Base-by-base conservation (phyloP, 2,329 filamentous ascomycete species). In the Stromatinia cepivora region DNA sequence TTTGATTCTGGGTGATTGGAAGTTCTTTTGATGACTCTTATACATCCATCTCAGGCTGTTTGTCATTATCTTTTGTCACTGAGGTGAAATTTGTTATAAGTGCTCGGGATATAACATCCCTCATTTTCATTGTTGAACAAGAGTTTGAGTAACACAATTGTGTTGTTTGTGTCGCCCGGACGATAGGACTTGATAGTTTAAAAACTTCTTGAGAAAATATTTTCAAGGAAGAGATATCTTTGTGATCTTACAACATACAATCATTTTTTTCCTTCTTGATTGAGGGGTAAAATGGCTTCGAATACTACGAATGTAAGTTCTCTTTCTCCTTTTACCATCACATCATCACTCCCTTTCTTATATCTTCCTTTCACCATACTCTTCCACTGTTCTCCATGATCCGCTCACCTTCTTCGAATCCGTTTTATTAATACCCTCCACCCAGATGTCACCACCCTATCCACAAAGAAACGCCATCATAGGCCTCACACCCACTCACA, bases 401-500 rank as follows among this genome's bases (percentile, higher is more conserved):
- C 15, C 3, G 7, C n/a, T 36, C 34, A 25, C 31, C 15, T 36
- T 7, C 3, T 6, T 20, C 46, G 17, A 64, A 28, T 15, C 9
- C 28, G 7, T 11, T 11, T 20, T 54, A 46, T 48, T 48, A 53
- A 63, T 25, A 25, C 17, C 22, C n/a, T 20, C 34, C 20, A 50
- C 25, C n/a, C 28, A 68, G 66, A 63, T 63, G 34, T 63, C 48
- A 25, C 59, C 67, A 48, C 75, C 75, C 11, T 78, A 78, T 58
- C 58, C 71, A 5, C 85, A 10, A 76, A 72, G 17, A 79, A 75
- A 17, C 4, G 87, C 88, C 54, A 75, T 77, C 22, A 79, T 88
- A 25, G 89, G 90, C 69, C 86, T 88, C 34, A 83, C 3, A 76
- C 90, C 92, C 1, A 85, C 82, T 1, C 76, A 83, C 5, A 71